Conservation (phyloP, 805 yeast species). For the Candida ulmi region DNA sequence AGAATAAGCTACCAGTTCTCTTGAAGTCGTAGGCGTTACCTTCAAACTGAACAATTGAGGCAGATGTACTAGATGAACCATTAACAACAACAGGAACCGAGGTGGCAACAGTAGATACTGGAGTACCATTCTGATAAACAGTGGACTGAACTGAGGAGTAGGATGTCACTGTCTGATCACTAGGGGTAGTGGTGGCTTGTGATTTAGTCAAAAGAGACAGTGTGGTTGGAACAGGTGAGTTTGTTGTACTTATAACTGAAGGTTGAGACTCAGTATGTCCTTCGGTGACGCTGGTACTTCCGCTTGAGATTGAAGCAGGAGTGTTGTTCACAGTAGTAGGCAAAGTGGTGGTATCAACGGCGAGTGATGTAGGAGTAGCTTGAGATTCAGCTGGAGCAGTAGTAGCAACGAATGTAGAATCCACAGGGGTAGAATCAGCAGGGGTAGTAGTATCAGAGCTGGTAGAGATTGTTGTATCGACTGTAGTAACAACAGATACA, state of each 20-base stretch:
- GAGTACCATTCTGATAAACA: conserved; percentile 1
- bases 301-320: too few species aligned
- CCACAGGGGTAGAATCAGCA: not conserved
- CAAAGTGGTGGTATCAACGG: too few species aligned
- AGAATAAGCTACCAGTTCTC: not conserved
- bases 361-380: too few species aligned
- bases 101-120: conserved; percentile 1
- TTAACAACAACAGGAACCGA: not conserved
- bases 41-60: conserved; percentile 5
- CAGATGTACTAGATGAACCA: not conserved
- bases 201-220: too few species aligned
- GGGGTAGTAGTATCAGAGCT: conserved; percentile 7
- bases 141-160: not conserved
- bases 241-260: too few species aligned
- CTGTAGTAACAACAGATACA: not conserved
- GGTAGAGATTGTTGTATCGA: conserved; percentile 7
- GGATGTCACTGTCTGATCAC: conserved; percentile 1
- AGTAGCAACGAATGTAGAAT: too few species aligned
- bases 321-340: too few species aligned
- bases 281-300: too few species aligned
- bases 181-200: not conserved
- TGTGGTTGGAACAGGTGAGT: too few species aligned
- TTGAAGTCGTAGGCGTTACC: conserved; percentile 7
- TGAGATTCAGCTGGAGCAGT: too few species aligned
- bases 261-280: too few species aligned